Base-by-base conservation (phyloP, 176 grass and related monocot genomes). In the Alloteropsis semialata region DNA sequence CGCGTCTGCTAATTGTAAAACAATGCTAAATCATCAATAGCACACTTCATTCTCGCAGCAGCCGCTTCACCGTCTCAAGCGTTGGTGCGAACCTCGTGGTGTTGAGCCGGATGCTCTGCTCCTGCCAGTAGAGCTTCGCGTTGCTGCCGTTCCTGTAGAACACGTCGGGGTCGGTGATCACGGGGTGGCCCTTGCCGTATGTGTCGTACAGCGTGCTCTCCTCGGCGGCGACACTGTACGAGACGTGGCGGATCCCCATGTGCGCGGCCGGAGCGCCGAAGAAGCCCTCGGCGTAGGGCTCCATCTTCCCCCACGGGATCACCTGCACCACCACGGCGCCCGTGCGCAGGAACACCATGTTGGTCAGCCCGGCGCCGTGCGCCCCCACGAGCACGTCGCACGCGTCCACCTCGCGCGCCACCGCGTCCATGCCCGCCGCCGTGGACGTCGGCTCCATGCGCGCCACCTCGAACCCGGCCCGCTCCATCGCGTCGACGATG, bases 131-230 rank as follows among this genome's bases (percentile, higher is more conserved):
- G 1, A 73, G 21, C 27, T 8, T 37, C 5, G 22, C 87, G 7
- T 79, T 69, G 69, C 41, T 78, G 13, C 76, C 87, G 19, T 81
- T 81, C 45, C 4, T 10, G 60, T 66, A 69, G 55, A 89, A 65
- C 18, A 11, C 14, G 9, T 67, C 45, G 29, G 87, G 82, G 5
- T 81, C 76, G 34, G 18, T 50, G 28, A 89, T 69, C 42, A 84
- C 87, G 2, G 58, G 87, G 32, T 51, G 17, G 17, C 56, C 64
- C 65, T 69, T 59, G 6, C 75, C 68, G 56, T 81, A 89, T 59
- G 34, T 80, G 0, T 75, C 53, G 54, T 68, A 85, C 49, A 89
- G 54, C 70, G 87, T 71, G 87, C 87, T 89, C 71, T 89, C 87
- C 42, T 51, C 74, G 27, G 82, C 42, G 41, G 66, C 50, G 61